Evolutionary conservation across 768 basidiomycete genomes (phyloP).

Genomic region (Lactarius evosmus): DNA sequence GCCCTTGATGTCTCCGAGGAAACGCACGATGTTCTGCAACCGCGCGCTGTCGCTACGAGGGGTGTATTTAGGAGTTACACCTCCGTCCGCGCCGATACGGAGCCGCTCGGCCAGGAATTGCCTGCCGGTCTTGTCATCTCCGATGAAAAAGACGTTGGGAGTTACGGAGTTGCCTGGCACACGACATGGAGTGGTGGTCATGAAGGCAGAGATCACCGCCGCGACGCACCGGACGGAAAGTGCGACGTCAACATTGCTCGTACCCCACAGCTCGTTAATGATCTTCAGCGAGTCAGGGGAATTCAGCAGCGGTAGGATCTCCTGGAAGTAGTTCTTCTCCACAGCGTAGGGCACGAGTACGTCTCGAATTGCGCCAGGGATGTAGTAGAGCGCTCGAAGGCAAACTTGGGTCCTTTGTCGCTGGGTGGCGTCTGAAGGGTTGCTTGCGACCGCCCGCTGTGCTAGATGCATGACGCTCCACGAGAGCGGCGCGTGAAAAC

Average conservation of each 20-base stretch:
- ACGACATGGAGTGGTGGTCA: too few species aligned
- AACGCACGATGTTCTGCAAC: too few species aligned
- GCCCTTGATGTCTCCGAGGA: too few species aligned
- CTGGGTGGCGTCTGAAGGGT: neutral
- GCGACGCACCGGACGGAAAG: neutral
- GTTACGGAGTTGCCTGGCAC: too few species aligned
- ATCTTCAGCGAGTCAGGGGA: neutral
- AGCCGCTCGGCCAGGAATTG: too few species aligned
- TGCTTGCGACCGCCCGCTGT: neutral
- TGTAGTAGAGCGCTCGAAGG: neutral
- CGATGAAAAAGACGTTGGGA: too few species aligned
- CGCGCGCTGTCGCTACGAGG: too few species aligned
- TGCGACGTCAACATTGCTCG: neutral
- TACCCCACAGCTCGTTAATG: neutral
- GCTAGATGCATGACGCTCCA: constrained; percentile 4
- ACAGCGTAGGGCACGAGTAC: neutral
- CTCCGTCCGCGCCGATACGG: too few species aligned
- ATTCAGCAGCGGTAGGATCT: constrained; percentile 1
- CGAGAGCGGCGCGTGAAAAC: neutral
- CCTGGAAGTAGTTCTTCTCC: neutral
- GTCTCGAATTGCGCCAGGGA: neutral
- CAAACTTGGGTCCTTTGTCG: neutral
- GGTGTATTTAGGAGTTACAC: too few species aligned
- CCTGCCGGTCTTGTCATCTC: too few species aligned
- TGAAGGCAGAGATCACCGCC: too few species aligned